A percentile compares a stretch with the other conserved stretches of the same genome.
These are phyloP conservation scores for Camellia granthamiana DNA, from an alignment of 148 eudicot genomes.

Conservation along the genomic window DNA sequence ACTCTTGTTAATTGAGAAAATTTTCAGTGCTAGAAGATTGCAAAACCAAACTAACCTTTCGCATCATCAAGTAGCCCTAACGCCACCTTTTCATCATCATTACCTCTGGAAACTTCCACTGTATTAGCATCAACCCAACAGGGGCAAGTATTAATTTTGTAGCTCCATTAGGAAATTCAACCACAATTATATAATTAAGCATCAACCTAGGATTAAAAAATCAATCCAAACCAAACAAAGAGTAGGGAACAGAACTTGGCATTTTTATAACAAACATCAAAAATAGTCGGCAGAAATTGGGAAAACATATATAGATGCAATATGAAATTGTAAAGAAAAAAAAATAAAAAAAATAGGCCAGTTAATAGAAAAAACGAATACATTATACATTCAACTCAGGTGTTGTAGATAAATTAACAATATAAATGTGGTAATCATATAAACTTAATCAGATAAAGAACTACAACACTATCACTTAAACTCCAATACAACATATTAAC, in stretches of 20 bases:
- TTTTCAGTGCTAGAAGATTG: not conserved
- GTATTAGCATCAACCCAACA: not conserved
- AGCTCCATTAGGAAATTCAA: not conserved
- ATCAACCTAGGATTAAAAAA: not conserved
- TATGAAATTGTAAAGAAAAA: not conserved
- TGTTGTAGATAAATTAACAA: not conserved
- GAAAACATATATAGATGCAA: not conserved
- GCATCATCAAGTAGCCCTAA: conserved; percentile 60
- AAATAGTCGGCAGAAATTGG: not conserved
- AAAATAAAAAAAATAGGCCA: not conserved
- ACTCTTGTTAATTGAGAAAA: not conserved
- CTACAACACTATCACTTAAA: not conserved
- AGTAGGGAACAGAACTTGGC: not conserved
- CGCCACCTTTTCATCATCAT: conserved; percentile 47
- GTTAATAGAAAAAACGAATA: not conserved
- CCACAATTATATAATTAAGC: not conserved
- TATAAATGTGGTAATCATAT: not conserved
- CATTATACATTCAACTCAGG: not conserved
- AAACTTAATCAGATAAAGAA: not conserved
- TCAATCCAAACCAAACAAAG: not conserved
- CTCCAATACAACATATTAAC: not conserved
- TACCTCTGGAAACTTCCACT: conserved; percentile 39
- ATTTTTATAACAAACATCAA: not conserved
- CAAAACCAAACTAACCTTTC: conserved; percentile 50
- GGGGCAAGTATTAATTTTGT: not conserved